Conservation (phyloP, 176 grass and related monocot species). For the Saccharum officinarum region DNA sequence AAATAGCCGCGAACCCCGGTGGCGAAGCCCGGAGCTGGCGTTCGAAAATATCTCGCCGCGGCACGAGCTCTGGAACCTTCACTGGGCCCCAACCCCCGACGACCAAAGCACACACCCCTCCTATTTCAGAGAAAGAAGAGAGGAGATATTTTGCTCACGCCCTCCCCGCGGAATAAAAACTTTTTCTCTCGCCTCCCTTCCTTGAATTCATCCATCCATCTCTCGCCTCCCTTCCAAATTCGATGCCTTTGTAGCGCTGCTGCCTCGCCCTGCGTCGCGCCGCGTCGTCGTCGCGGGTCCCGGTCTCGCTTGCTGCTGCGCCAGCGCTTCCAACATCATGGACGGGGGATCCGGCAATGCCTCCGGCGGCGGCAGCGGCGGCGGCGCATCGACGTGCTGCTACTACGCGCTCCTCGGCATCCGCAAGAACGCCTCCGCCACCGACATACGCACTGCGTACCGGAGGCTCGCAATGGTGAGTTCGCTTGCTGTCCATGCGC, state of each 20-base stretch:
- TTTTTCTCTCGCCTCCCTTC: not conserved
- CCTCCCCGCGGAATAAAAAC: constrained; percentile 17
- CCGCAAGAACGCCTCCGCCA: constrained; percentile 70
- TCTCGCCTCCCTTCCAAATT: constrained; percentile 5
- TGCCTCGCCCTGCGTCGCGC: not conserved
- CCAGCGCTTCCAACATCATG: constrained; percentile 27
- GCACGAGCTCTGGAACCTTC: constrained; percentile 86
- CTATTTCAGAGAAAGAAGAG: constrained; percentile 27
- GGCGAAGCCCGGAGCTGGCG: not conserved
- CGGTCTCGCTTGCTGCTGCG: not conserved
- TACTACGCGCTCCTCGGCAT: constrained; percentile 86
- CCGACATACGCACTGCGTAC: constrained; percentile 84
- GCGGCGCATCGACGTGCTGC: constrained; percentile 63
- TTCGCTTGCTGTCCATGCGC: not conserved
- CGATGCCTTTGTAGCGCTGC: constrained; percentile 33
- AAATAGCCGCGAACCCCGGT: constrained; percentile 16
- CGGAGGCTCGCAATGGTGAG: constrained; percentile 86
- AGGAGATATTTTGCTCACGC: constrained; percentile 27
- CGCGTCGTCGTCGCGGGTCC: constrained; percentile 5
- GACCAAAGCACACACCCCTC: not conserved
- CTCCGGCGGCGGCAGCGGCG: constrained; percentile 48
- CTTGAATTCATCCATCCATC: not conserved
- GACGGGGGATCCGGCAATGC: constrained; percentile 77
- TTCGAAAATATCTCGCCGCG: constrained; percentile 72
- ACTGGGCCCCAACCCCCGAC: constrained; percentile 37